Base-by-base conservation (phyloP, 1,139 yeast species). In the Diutina pseudorugosa region DNA sequence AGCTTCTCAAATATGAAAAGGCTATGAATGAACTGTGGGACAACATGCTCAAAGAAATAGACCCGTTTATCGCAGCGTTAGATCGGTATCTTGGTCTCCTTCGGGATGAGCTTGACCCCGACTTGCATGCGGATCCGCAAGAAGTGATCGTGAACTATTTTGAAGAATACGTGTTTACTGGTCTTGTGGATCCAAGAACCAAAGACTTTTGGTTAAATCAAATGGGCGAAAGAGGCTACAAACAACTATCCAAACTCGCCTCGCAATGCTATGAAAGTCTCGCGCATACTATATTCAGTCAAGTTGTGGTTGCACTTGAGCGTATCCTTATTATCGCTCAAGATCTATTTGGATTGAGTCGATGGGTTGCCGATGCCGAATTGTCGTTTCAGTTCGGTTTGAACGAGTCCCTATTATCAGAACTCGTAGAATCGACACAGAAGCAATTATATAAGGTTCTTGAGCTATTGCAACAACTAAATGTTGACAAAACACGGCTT, bases 141-240 rank as follows among this genome's bases (percentile, higher is more conserved):
- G n/a, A 11, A 11, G 36, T 30, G 8, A 30, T 11, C 8, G 57
- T 20, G 53, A 53, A 47, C 57, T 64, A 52, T 62, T 84, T 8
- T 76, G 72, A 55, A 83, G 79, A 52, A 61, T 81, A 12, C 64
- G 12, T 84, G 1, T 60, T 83, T 3, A 82, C 90, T 0, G 84
- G 85, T 1, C 66, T 79, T 51, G 72, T 83, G 55, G 75, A 80
- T 1, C 70, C 66, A 36, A 41, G 54, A 2, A 58, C 67, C 16
- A 68, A 66, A 52, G 78, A 74, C 58, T 74, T 57, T 56, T 74
- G 76, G 76, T 57, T 71, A 20, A 73, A 74, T 57, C 78, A 73
- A 54, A 69, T 86, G 44, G 90, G 88, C 1, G 93, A 86, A 56
- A 69, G 87, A 55, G 90, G 89, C 12, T 65, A 80, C 47, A 82